Percentiles rank a stretch among this genome's conserved stretches.
Conservation (phyloP, 2,329 filamentous ascomycete species). For the Kalmusia sp. region DNA sequence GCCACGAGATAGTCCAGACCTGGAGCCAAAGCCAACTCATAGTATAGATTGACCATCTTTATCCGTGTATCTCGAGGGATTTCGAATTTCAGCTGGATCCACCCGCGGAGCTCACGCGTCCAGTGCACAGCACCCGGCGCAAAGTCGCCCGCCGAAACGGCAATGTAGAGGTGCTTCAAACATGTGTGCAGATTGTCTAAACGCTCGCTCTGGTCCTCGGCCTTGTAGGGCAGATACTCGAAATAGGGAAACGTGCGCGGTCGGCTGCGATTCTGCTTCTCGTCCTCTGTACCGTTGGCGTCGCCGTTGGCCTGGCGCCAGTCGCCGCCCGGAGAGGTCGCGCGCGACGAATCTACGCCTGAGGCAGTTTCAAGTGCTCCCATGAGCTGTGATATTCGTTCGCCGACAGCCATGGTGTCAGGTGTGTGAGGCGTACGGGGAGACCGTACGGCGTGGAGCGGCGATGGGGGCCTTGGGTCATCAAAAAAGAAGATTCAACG, state of each 20-base stretch:
- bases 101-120: conserved; percentile 94
- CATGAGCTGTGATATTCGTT: conserved; percentile 52
- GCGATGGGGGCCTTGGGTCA: conserved; percentile 24
- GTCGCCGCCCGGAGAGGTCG: conserved; percentile 80
- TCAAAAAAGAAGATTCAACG: conserved; percentile 31
- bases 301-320: conserved; percentile 61
- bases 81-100: conserved; percentile 97
- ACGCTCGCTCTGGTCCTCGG: conserved; percentile 80
- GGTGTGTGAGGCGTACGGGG: conserved; percentile 19
- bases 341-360: conserved; percentile 78
- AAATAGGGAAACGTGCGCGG: conserved; percentile 95
- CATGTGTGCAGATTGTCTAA: conserved; percentile 84
- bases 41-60: conserved; percentile 88
- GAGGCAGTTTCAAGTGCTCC: conserved; percentile 46
- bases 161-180: conserved; percentile 90
- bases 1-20: conserved; percentile 82
- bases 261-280: conserved; percentile 71
- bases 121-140: conserved; percentile 92
- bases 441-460: conserved; percentile 23
- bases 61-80: conserved; percentile 84
- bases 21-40: conserved; percentile 88
- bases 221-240: conserved; percentile 83
- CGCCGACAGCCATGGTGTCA: conserved; percentile 47
- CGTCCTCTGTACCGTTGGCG: conserved; percentile 53
- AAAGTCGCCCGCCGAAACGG: conserved; percentile 92